These are phyloP conservation scores for Podospora didyma DNA, from an alignment of 495 filamentous ascomycete species.

Conservation along the genomic window DNA sequence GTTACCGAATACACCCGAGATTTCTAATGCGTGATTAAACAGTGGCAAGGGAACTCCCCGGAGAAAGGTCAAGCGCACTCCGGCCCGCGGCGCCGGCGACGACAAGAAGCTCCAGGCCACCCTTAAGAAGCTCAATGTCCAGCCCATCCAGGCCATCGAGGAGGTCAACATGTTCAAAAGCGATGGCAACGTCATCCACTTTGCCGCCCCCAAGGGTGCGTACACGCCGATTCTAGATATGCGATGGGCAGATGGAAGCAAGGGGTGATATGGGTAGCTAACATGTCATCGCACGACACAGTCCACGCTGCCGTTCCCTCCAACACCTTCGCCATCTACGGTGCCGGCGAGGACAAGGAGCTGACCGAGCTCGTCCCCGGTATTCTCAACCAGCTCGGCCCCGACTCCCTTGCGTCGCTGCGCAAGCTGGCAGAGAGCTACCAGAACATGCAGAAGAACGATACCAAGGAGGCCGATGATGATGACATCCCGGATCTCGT, in stretches of 20 bases:
- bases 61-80: slow-evolving; percentile 96
- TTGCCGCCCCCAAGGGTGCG: slow-evolving; percentile 91
- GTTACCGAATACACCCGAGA: slow-evolving; percentile 8
- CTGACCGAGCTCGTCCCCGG: slow-evolving; percentile 98
- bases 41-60: slow-evolving; percentile 98
- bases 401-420: slow-evolving; percentile 94
- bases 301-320: slow-evolving; percentile 94
- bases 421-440: slow-evolving; percentile 99
- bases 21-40: slow-evolving; percentile 21
- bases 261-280: not conserved
- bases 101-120: slow-evolving; percentile 98
- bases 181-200: slow-evolving; percentile 99
- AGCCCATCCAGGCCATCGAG: slow-evolving; percentile 98
- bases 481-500: slow-evolving; percentile 96
- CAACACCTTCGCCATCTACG: slow-evolving; percentile 99
- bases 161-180: slow-evolving; percentile 99
- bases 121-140: slow-evolving; percentile 92
- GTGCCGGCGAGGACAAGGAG: slow-evolving; percentile 98
- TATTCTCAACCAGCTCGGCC: slow-evolving; percentile 98
- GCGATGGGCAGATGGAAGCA: not conserved
- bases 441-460: slow-evolving; percentile 97
- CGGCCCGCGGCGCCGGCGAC: slow-evolving; percentile 83
- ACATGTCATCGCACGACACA: slow-evolving; percentile 30
- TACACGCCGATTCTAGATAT: slow-evolving; percentile 10
- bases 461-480: slow-evolving; percentile 75